Evolutionary conservation across 805 yeast species (phyloP), one percentile per base, ranked within the genome.

Genomic region (Candida odintsovae): DNA sequence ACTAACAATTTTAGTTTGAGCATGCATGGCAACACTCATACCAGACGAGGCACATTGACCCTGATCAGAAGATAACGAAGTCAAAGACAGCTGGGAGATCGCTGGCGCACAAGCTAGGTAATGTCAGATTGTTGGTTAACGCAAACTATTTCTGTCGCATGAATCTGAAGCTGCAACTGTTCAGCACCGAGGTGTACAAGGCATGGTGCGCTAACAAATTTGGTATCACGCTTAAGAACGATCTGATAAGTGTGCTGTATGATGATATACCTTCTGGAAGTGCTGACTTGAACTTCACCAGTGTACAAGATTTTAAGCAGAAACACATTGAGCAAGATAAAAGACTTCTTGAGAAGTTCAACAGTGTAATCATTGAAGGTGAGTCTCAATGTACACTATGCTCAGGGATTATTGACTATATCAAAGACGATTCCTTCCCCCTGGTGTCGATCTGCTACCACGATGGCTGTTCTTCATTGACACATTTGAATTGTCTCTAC

Each of bases 11-110:
- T 10, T 8, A 51, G 50, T 87, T 87, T 63, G 96, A 88, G 57
- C 90, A 85, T 63, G 90, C 95, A 1, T 83, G 86, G 78, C 95
- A 87, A 54, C 94, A 86, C 61, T 69, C 82, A 1, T 71, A 82
- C 50, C 71, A 69, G 43, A 82, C 95, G 0, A 67, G 89, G 35
- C 87, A 80, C 57, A 78, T 86, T 4, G 57, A 63, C 2, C 51
- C 53, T 0, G 63, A 59, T 3, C 59, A 61, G 11, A 62, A 83
- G 43, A 59, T 78, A 11, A 64, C 71, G 1, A 68, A 61, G 22
- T 50, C 48, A 18, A 68, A 65, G 49, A 59, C 61, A 5, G 61
- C 69, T 15, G 76, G 77, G 0, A 60, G 68, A 39, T 62, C 73
- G 0, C 36, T 80, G 3, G 73, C 70, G 42, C 71, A 73, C 41